Evolutionary conservation across 208 protist genomes (phyloP).

Genomic region (Leishmania guyanensis): DNA sequence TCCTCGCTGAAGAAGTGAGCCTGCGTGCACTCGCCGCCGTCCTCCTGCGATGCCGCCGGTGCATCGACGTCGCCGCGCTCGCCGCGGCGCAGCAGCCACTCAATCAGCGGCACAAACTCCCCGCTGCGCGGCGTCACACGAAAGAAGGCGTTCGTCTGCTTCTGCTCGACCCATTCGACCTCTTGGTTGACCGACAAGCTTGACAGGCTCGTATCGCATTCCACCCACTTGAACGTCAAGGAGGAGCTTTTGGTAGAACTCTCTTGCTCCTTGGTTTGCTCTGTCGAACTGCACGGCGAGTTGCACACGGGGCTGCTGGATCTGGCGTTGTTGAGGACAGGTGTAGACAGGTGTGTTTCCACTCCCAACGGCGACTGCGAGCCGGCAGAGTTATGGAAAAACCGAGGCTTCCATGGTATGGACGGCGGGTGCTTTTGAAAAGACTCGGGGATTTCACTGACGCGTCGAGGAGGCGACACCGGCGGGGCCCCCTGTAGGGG

Average conservation of each 20-base stretch:
- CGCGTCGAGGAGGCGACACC: neutral
- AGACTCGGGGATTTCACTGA: conserved; percentile 5
- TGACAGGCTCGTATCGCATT: neutral
- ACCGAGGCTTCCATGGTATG: neutral
- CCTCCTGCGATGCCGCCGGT: neutral
- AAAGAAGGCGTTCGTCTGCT: conserved; percentile 17
- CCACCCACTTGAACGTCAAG: neutral
- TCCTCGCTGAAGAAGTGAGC: conserved; percentile 30
- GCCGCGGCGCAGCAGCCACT: conserved; percentile 31
- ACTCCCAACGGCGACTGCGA: too few relatives aligned
- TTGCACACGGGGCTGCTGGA: neutral
- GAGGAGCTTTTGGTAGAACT: conserved; percentile 4
- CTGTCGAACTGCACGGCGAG: neutral
- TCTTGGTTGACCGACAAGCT: conserved; percentile 8
- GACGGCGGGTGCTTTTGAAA: neutral
- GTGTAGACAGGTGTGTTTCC: neutral
- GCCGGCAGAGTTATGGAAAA: neutral
- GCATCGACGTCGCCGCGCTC: conserved; percentile 15
- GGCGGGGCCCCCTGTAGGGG: neutral
- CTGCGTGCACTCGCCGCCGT: conserved; percentile 3
- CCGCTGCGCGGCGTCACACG: conserved; percentile 19
- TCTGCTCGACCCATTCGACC: conserved; percentile 19
- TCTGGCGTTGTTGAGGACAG: too few relatives aligned
- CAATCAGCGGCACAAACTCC: conserved; percentile 36
- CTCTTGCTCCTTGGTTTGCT: neutral